Evolutionary conservation across 768 basidiomycete species (phyloP).

Genomic region (Boletus vinaceobasis): DNA sequence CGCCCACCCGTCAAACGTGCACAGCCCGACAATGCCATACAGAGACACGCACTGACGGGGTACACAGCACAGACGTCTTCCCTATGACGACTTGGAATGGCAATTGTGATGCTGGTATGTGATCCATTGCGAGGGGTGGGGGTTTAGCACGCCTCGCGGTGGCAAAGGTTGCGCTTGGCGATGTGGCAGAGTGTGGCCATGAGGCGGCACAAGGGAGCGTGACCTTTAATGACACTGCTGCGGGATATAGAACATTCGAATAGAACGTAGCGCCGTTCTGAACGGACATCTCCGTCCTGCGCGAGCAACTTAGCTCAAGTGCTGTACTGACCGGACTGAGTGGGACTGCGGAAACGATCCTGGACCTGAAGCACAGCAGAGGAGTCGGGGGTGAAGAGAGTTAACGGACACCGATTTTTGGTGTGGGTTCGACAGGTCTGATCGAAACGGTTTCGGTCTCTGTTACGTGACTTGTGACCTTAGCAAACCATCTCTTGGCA

Average conservation of each 20-base stretch:
- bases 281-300: conserved; percentile 15
- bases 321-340: no score
- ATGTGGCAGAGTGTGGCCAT: not conserved
- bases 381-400: not conserved
- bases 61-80: not conserved
- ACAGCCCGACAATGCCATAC: not conserved
- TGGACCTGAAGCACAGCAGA: not conserved
- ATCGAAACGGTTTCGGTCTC: not conserved
- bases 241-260: not conserved
- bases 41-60: no score
- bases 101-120: not conserved
- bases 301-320: not conserved
- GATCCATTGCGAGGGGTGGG: not conserved
- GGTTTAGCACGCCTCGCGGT: not conserved
- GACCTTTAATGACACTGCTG: no score
- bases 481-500: not conserved
- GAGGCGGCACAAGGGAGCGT: conserved; percentile 7
- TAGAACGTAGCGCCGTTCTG: not conserved
- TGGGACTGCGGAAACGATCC: not conserved
- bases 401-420: not conserved
- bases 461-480: not conserved
- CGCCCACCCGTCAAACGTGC: not conserved
- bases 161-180: not conserved
- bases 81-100: not conserved
- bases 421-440: no score